These are phyloP conservation scores for Aspergillus sojae DNA, from an alignment of 2,329 filamentous ascomycete species.

Conservation along the genomic window DNA sequence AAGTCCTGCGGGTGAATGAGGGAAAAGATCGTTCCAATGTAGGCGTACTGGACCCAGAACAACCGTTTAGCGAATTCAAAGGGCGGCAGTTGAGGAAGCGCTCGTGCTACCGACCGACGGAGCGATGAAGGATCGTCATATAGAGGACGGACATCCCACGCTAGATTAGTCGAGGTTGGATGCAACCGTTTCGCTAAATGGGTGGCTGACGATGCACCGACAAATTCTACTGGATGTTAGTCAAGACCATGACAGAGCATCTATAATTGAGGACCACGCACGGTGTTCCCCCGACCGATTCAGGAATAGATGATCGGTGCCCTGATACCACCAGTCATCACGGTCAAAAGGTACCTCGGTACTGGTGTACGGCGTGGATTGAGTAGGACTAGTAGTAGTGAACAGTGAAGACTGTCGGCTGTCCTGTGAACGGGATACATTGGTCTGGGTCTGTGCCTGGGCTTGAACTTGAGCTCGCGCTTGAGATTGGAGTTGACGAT, in stretches of 20 bases:
- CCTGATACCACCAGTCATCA: constrained; percentile 46
- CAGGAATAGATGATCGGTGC: constrained; percentile 37
- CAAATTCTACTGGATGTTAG: constrained; percentile 27
- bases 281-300: constrained; percentile 41
- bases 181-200: constrained; percentile 40
- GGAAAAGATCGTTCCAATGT: constrained; percentile 61
- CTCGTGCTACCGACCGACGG: constrained; percentile 27
- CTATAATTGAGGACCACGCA: constrained; percentile 15
- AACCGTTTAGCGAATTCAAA: constrained; percentile 54
- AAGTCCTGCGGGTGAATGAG: constrained; percentile 54
- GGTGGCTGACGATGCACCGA: constrained; percentile 39
- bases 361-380: constrained; percentile 22
- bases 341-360: constrained; percentile 30
- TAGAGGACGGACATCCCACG: constrained; percentile 39
- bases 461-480: constrained; percentile 21
- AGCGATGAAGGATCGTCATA: constrained; percentile 39
- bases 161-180: constrained; percentile 35
- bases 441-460: constrained; percentile 15
- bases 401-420: constrained; percentile 1
- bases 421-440: not conserved
- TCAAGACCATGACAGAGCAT: not conserved
- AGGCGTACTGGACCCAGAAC: constrained; percentile 57
- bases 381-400: constrained; percentile 15
- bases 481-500: constrained; percentile 38
- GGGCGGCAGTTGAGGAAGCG: constrained; percentile 50